phyloP scores from a whole-genome alignment of 2,329 filamentous ascomycete genomes.

The Alternaria metachromatica region DNA sequence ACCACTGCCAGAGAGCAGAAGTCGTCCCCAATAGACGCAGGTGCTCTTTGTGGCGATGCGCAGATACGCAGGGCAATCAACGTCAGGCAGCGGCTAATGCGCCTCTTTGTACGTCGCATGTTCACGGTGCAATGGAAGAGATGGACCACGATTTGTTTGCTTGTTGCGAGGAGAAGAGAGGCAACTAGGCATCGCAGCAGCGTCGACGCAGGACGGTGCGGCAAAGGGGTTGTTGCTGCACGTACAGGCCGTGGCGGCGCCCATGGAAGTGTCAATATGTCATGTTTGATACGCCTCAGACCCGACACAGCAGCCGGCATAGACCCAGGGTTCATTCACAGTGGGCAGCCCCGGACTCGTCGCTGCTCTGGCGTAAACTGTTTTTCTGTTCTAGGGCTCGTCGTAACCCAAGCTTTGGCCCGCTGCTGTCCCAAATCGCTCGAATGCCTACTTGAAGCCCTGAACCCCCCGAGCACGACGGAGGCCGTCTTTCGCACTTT shows the following conservation, averaged over 20 bases:
- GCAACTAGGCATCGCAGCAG: neutral
- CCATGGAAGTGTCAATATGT: neutral
- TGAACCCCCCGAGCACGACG: slow-evolving; percentile 14
- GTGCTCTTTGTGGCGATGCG: neutral
- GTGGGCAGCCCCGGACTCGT: slow-evolving; percentile 17
- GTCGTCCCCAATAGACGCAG: neutral
- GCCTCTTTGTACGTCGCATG: slow-evolving; percentile 18
- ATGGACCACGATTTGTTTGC: slow-evolving; percentile 3
- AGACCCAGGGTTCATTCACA: slow-evolving; percentile 18
- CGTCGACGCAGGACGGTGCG: neutral
- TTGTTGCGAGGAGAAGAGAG: neutral
- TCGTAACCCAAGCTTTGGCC: slow-evolving; percentile 46
- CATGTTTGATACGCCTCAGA: slow-evolving; percentile 16
- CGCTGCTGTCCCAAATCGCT: slow-evolving; percentile 42
- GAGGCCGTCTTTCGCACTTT: slow-evolving; percentile 30
- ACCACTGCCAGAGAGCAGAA: neutral
- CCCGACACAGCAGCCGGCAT: slow-evolving; percentile 17
- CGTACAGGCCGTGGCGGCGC: neutral
- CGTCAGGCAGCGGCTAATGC: slow-evolving; percentile 27
- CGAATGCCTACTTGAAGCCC: slow-evolving; percentile 37
- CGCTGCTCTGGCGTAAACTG: slow-evolving; percentile 39
- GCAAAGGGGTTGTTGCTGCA: neutral
- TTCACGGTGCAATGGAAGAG: slow-evolving; percentile 21
- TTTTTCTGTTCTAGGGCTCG: slow-evolving; percentile 38
- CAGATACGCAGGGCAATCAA: slow-evolving; percentile 7